Base-by-base conservation (phyloP, 495 filamentous ascomycete genomes). In the Thermochaetoides thermophila region DNA sequence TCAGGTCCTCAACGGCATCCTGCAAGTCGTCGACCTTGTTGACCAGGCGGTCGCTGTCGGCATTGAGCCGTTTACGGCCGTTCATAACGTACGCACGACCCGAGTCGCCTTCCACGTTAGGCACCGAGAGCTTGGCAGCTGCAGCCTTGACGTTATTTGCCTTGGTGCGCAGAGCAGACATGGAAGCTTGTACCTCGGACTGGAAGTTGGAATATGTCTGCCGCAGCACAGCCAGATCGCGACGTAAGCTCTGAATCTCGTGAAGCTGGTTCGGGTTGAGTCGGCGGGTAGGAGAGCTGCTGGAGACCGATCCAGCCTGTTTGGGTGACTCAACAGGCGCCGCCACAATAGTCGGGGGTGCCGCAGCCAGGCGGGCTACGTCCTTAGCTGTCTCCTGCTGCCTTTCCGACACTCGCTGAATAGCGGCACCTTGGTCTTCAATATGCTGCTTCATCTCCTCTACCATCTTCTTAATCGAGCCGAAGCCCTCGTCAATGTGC, bases 1-100 rank as follows among this genome's bases (percentile, higher is more conserved):
- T 84, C 18, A 99, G 72, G 52, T 96, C 91, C 51, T 99, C 89
- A 20, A 99, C 80, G 27, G 89, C 60, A 50, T 99, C 91, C 58
- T 94, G 86, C 12, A 99, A 72, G 47, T 95, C 85, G 50, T 99
- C 89, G 10, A 99, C 87, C 38, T 81, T 78, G 39, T 69, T 73
- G 42, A 99, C 84, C 30, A 97, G 71, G 25, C 71, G 77, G 53
- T 94, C 85, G 5, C 81, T 85, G 44, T 94, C 86, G 26, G 74
- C 69, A 29, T 71, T 75, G 35, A 97, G 73, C 17, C 71, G 63
- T 54, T 91, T 87, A 53, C 89, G 91, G 14, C 87, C 86, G 10
- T 65, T 68, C 43, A 79, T 73, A 37, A 97, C 81, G 52, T 95
- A 87, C 7, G 74, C 60, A 38, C 81, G 81, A 14, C 86, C 89